Conservation (phyloP, 148 eudicot genomes). For the Silene conica region DNA sequence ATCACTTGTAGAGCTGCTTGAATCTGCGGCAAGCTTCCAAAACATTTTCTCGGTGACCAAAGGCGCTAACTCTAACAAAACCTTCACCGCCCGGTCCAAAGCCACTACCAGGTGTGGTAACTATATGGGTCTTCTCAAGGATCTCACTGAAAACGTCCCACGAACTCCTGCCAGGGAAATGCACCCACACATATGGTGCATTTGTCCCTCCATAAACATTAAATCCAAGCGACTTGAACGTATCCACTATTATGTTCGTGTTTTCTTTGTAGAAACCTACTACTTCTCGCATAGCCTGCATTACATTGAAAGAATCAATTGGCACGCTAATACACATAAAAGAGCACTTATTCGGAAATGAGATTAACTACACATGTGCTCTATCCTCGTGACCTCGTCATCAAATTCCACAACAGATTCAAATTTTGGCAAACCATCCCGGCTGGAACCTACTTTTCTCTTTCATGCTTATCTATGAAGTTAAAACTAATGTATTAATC, state of each 20-base stretch:
- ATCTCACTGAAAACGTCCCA: conserved; percentile 94
- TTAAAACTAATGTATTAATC: too few relatives aligned
- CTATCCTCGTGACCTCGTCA: too few relatives aligned
- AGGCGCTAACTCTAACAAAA: conserved; percentile 75
- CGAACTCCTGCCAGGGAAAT: conserved; percentile 85
- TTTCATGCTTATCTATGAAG: too few relatives aligned
- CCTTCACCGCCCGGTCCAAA: conserved; percentile 93
- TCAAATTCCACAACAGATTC: too few relatives aligned
- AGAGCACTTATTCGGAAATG: not conserved
- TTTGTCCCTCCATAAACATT: conserved; percentile 82
- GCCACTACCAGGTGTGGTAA: conserved; percentile 84
- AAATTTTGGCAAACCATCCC: too few relatives aligned
- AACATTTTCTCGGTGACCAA: conserved; percentile 76
- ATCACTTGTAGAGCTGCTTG: conserved; percentile 75
- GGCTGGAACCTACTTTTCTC: too few relatives aligned
- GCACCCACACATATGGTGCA: conserved; percentile 94
- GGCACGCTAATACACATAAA: not conserved
- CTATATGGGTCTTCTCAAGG: conserved; percentile 85
- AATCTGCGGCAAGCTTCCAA: conserved; percentile 92
- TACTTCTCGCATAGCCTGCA: conserved; percentile 85
- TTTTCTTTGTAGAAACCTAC: conserved; percentile 92
- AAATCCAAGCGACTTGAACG: conserved; percentile 82
- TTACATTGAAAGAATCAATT: not conserved
- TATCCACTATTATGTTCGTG: conserved; percentile 68
- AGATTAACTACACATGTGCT: not conserved